Percentiles rank a stretch among this genome's conserved stretches.
Conservation (phyloP, 176 grass and related monocot genomes). For the Carex myosuroides region DNA sequence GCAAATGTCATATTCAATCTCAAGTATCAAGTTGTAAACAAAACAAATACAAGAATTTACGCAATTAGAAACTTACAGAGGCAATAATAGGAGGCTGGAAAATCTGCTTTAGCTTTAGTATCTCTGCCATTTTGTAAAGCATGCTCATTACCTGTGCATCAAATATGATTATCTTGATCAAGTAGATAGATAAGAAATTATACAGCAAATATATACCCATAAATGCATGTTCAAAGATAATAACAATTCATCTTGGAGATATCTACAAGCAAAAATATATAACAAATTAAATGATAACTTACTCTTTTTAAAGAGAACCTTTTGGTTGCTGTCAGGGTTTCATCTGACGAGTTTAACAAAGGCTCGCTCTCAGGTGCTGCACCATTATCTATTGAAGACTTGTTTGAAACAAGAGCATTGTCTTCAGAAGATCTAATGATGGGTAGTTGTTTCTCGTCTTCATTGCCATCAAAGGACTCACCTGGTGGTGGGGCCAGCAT, state of each 20-base stretch:
- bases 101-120: constrained; percentile 71
- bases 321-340: neutral
- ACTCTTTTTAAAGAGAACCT: constrained; percentile 23
- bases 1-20: constrained; percentile 14
- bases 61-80: constrained; percentile 50
- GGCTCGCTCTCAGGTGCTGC: constrained; percentile 49
- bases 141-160: constrained; percentile 56
- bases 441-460: constrained; percentile 40
- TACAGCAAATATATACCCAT: neutral
- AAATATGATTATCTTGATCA: constrained; percentile 20
- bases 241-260: neutral
- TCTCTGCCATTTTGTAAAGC: constrained; percentile 35
- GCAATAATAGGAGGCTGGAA: constrained; percentile 78
- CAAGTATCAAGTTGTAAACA: constrained; percentile 5
- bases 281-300: neutral
- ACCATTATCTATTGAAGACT: constrained; percentile 30
- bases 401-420: constrained; percentile 24
- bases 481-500: constrained; percentile 94
- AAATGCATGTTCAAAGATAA: neutral
- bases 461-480: constrained; percentile 58
- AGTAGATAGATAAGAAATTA: neutral
- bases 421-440: constrained; percentile 17
- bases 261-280: neutral
- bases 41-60: constrained; percentile 10
- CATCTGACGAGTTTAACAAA: constrained; percentile 37